Conservation (phyloP, 2,329 filamentous ascomycete species). For the Lecanosticta acicola region DNA sequence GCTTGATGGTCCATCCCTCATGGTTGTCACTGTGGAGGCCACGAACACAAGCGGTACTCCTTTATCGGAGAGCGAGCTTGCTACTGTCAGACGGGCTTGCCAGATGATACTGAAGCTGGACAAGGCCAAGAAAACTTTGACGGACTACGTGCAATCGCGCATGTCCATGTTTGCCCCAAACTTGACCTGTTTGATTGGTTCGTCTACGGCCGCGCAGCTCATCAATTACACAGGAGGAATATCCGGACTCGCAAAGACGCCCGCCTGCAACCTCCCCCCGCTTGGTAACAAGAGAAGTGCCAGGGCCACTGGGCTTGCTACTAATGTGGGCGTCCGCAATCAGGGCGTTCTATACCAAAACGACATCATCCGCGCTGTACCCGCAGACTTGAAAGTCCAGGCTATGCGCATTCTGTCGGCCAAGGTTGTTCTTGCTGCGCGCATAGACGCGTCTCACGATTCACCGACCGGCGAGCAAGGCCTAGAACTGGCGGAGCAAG, state of each 20-base stretch:
- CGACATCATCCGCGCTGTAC: slow-evolving; percentile 77
- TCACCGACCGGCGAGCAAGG: slow-evolving; percentile 77
- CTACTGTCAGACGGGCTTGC: slow-evolving; percentile 69
- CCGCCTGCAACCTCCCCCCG: slow-evolving; percentile 84
- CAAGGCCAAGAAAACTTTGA: slow-evolving; percentile 76
- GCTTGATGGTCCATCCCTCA: slow-evolving; percentile 80
- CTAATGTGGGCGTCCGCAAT: slow-evolving; percentile 83
- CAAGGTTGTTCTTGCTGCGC: slow-evolving; percentile 88
- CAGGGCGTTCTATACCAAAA: slow-evolving; percentile 93
- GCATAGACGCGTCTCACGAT: slow-evolving; percentile 80
- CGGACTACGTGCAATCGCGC: slow-evolving; percentile 90
- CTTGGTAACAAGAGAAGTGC: slow-evolving; percentile 85
- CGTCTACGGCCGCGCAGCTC: slow-evolving; percentile 89
- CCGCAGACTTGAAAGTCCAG: slow-evolving; percentile 81
- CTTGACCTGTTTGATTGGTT: slow-evolving; percentile 81
- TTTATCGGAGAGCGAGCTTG: slow-evolving; percentile 68
- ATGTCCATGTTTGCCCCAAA: slow-evolving; percentile 97
- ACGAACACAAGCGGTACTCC: slow-evolving; percentile 80
- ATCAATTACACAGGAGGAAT: slow-evolving; percentile 90
- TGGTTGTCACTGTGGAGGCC: slow-evolving; percentile 93
- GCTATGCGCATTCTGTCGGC: slow-evolving; percentile 91
- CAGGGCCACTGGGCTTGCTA: slow-evolving; percentile 70
- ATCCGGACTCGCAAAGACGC: slow-evolving; percentile 82
- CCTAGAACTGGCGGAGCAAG: slow-evolving; percentile 73
- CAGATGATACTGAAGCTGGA: slow-evolving; percentile 85